These are phyloP conservation scores for Pseudomonodictys pantanalensis DNA, from an alignment of 495 filamentous ascomycete species.

Conservation along the genomic window DNA sequence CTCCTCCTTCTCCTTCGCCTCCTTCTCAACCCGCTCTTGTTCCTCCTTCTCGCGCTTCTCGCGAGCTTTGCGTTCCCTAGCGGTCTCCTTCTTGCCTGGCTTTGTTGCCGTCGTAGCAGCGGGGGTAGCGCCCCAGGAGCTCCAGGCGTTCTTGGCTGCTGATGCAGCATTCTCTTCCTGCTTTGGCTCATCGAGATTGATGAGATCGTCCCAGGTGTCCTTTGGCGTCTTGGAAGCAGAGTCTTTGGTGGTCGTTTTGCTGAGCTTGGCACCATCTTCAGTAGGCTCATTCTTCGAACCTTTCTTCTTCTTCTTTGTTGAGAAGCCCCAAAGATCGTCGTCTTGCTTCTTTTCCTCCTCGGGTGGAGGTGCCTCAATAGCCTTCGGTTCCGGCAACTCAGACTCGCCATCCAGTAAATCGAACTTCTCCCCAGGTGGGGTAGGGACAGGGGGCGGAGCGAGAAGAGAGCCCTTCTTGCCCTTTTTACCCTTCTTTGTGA, in stretches of 20 bases:
- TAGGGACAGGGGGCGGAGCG: conserved; percentile 36
- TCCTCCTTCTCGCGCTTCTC: conserved; percentile 14
- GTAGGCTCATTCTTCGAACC: conserved; percentile 22
- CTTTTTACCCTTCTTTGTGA: conserved; percentile 33
- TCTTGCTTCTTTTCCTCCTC: conserved; percentile 29
- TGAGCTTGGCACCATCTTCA: conserved; percentile 34
- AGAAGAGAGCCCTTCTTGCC: conserved; percentile 35
- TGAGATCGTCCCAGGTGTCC: conserved; percentile 26
- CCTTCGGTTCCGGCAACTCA: conserved; percentile 12
- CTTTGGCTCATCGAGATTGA: conserved; percentile 12
- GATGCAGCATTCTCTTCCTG: conserved; percentile 2
- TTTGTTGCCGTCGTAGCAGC: conserved; percentile 8
- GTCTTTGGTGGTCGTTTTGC: conserved; percentile 28
- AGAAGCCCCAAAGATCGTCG: conserved; percentile 19
- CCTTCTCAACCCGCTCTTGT: conserved; percentile 7
- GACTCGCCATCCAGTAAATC: conserved; percentile 9
- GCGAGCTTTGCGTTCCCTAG: conserved; percentile 1
- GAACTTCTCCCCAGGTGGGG: conserved; percentile 35
- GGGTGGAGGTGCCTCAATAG: conserved; percentile 25
- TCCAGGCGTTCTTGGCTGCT: conserved; percentile 12
- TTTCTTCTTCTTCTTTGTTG: conserved; percentile 39
- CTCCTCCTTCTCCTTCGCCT: conserved; percentile 11
- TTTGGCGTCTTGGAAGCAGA: conserved; percentile 28
- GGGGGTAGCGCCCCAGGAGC: conserved; percentile 3
- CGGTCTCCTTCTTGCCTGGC: conserved; percentile 14